Base-by-base conservation (phyloP, 352 stramenopile species). In the Phytophthora capsici region DNA sequence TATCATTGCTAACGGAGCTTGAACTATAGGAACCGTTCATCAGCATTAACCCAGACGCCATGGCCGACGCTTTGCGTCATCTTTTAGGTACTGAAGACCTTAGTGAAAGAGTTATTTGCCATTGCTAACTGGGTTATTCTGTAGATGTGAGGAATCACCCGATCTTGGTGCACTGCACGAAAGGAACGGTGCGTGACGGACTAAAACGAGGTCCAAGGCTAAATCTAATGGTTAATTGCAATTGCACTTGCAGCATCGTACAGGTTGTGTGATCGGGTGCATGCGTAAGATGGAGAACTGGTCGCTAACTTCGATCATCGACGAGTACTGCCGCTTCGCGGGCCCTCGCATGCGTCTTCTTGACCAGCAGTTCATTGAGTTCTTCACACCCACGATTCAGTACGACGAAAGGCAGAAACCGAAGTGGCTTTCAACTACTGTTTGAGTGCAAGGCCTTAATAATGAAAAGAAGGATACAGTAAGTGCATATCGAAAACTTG, bases 341-440 rank as follows among this genome's bases (percentile, higher is more conserved):
- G 84, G 80, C 1, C 88, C 88, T 13, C 86, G 89, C 51, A 92
- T 93, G 80, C 88, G 89, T 16, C 71, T 97, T 13, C 70, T 93
- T 17, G 86, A 96, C 56, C 86, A 97, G 63, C 86, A 95, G 57
- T 95, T 97, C 47, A 97, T 97, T 71, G 89, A 95, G 80, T 95
- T 93, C 63, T 95, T 95, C 58, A 89, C 76, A 30, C 81, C 85
- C 17, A 82, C 71, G 5, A 91, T 92, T 63, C 71, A 87, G 22
- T 94, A 94, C 72, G 82, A 94, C 57, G 82, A 92, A 61, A 75
- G 82, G 9, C 82, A 94, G 67, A 91, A 88, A 19, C 86, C 86
- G 4, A 74, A 77, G 22, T 94, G 86, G 86, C 84, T 94, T 47
- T 65, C 49, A 6, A 63, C 32, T 47, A 45, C 12, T 40, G 32